Evolutionary conservation across 2,329 filamentous ascomycete genomes (phyloP).

Genomic region (Fonsecaea erecta): DNA sequence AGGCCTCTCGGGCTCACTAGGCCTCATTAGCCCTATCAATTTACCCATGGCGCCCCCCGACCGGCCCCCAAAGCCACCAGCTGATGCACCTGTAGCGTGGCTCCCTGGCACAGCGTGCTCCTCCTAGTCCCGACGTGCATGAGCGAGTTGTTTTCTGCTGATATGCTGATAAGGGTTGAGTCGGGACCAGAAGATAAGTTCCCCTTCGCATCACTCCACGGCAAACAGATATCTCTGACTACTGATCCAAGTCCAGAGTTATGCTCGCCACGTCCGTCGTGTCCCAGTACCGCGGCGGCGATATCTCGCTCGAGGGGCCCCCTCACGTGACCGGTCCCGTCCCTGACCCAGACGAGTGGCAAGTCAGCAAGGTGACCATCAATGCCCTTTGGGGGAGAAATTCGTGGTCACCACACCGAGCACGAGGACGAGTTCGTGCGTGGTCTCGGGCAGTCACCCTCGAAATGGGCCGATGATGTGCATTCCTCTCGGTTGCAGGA

Average conservation of each 20-base stretch:
- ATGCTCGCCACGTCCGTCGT: background rate
- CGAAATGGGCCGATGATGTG: slow-evolving; percentile 1
- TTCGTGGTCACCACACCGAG: background rate
- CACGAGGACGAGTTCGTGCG: background rate
- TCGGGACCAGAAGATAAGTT: background rate
- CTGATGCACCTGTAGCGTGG: slow-evolving; percentile 11
- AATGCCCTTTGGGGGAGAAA: background rate
- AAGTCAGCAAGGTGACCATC: background rate
- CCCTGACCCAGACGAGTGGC: background rate
- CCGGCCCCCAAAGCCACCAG: background rate
- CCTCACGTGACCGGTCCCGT: background rate
- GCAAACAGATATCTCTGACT: background rate
- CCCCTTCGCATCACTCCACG: slow-evolving; percentile 8
- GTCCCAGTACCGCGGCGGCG: background rate
- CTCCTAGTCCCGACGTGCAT: slow-evolving; percentile 3
- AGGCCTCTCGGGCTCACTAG: too few species aligned
- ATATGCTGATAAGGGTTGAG: slow-evolving; percentile 15
- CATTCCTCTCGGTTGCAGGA: background rate
- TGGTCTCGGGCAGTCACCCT: background rate
- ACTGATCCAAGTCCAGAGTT: background rate
- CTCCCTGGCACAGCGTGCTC: slow-evolving; percentile 18
- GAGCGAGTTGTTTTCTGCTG: background rate
- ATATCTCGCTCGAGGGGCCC: background rate
- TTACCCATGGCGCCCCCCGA: background rate
- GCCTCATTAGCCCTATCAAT: slow-evolving; percentile 7